A percentile compares a stretch with the other conserved stretches of the same genome.
phyloP scores from a whole-genome alignment of 345 rosid genomes.

The Populus pruinosa region DNA sequence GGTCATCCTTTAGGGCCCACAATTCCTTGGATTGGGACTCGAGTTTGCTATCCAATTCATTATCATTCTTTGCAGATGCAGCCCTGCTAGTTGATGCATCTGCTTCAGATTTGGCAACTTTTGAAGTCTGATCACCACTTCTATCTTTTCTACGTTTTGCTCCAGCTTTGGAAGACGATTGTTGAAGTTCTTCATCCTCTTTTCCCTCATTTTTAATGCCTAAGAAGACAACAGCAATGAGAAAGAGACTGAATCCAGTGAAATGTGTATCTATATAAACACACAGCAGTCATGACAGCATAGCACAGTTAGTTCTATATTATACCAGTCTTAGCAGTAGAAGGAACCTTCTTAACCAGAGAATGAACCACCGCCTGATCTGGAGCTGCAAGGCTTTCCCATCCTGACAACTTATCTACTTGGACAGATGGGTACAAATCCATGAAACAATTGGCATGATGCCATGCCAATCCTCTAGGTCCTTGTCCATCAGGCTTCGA shows the following conservation, averaged over 20 bases:
- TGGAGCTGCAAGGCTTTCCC: conserved; percentile 63
- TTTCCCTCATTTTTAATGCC: conserved; percentile 28
- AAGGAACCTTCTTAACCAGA: conserved; percentile 46
- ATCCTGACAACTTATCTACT: conserved; percentile 69
- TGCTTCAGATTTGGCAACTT: conserved; percentile 50
- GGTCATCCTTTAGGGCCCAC: conserved; percentile 85
- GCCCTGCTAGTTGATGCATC: conserved; percentile 37
- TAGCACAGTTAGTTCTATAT: not conserved
- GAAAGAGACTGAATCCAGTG: conserved; percentile 12
- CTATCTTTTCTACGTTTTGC: conserved; percentile 54
- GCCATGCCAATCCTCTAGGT: conserved; percentile 72
- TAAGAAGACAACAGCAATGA: conserved; percentile 19
- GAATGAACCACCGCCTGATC: conserved; percentile 52
- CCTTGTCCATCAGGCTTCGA: conserved; percentile 22
- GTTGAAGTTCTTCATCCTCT: conserved; percentile 31
- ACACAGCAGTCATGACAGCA: not conserved
- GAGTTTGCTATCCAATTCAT: conserved; percentile 44
- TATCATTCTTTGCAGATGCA: conserved; percentile 21
- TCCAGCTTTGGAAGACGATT: conserved; percentile 37
- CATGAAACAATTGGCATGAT: conserved; percentile 77
- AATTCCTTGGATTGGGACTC: conserved; percentile 77
- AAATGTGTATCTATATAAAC: not conserved
- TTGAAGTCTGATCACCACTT: conserved; percentile 43
- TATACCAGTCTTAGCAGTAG: conserved; percentile 50
- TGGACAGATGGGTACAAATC: conserved; percentile 48